phyloP scores from a whole-genome alignment of 148 eudicot species.

The Simmondsia chinensis region DNA sequence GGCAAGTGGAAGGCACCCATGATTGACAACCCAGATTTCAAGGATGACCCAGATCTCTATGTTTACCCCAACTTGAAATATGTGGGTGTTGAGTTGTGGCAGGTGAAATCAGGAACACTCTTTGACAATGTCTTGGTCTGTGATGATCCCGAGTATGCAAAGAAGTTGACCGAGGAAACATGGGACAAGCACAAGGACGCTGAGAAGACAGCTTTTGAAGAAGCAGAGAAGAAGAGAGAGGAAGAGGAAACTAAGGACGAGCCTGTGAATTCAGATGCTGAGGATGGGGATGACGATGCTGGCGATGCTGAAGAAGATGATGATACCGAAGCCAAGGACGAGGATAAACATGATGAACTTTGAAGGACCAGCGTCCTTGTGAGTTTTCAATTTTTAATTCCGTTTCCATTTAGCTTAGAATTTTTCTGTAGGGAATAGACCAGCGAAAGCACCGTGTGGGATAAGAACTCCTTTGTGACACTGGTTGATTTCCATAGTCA shows the following conservation, averaged over 20 bases:
- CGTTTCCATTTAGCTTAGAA: no score
- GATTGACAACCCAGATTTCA: constrained; percentile 96
- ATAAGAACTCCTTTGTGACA: no score
- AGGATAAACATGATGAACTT: constrained; percentile 63
- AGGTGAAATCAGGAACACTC: constrained; percentile 97
- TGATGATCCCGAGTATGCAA: constrained; percentile 90
- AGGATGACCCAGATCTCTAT: constrained; percentile 88
- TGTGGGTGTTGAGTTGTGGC: constrained; percentile 97
- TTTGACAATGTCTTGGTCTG: constrained; percentile 86
- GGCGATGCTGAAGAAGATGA: constrained; percentile 21
- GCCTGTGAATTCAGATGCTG: constrained; percentile 79
- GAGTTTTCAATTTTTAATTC: no score
- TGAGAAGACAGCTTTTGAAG: constrained; percentile 93
- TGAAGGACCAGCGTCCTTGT: no score
- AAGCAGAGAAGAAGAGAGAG: constrained; percentile 75
- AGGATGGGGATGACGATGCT: constrained; percentile 47
- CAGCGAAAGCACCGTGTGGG: no score
- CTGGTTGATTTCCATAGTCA: no score
- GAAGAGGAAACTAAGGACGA: constrained; percentile 78
- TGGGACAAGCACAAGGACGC: constrained; percentile 97
- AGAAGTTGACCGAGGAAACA: constrained; percentile 79
- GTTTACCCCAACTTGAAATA: constrained; percentile 78
- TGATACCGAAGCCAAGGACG: constrained; percentile 16
- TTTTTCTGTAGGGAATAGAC: no score
- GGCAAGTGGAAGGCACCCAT: constrained; percentile 99